Conservation (phyloP, 345 rosid genomes). For the Hibiscus syriacus region DNA sequence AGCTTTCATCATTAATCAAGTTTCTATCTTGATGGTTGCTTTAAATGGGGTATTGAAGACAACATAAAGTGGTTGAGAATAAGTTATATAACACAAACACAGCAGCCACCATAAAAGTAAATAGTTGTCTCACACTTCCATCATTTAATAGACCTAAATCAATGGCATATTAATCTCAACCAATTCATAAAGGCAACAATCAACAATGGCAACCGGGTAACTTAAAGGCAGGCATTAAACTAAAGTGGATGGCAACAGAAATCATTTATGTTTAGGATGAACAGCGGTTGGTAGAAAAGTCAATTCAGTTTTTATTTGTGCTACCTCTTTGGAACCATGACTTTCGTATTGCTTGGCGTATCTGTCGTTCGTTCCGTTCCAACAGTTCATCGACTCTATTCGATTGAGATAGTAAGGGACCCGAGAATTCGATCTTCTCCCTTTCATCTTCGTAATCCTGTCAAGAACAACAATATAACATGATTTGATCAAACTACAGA, state of each 20-base stretch:
- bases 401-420: conserved; percentile 76
- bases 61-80: conserved; percentile 4
- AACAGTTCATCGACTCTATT: conserved; percentile 66
- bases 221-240: neutral
- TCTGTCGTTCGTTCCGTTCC: conserved; percentile 69
- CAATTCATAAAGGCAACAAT: neutral
- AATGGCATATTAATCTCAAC: neutral
- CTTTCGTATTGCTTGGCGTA: conserved; percentile 78
- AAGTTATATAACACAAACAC: neutral
- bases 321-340: conserved; percentile 95
- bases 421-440: conserved; percentile 81
- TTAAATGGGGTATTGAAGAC: neutral
- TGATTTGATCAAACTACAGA: neutral
- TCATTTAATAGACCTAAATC: neutral
- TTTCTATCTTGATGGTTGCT: conserved; percentile 7
- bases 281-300: neutral
- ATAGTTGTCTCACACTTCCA: neutral
- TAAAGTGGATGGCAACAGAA: neutral
- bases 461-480: neutral
- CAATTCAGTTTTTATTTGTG: neutral
- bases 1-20: neutral
- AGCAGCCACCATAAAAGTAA: neutral
- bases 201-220: neutral
- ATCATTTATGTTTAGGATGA: neutral
- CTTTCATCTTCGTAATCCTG: conserved; percentile 61